These are phyloP conservation scores for Mycosarcoma mackinlayi DNA, from an alignment of 1,284 basidiomycete genomes.

Conservation along the genomic window DNA sequence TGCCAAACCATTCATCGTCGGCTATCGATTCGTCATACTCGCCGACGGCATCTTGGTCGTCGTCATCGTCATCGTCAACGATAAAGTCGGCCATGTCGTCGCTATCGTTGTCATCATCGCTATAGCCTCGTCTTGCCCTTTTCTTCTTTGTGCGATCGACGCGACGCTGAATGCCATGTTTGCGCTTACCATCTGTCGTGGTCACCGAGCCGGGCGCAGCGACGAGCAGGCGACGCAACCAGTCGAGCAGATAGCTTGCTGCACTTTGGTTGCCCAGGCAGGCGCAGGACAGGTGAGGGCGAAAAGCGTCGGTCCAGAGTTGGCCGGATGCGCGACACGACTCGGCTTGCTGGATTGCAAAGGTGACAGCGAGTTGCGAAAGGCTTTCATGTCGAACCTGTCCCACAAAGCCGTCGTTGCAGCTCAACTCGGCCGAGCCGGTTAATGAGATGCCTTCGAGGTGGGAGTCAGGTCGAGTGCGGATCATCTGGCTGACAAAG, in stretches of 20 bases:
- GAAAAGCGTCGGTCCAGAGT: conserved; percentile 46
- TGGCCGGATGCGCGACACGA: conserved; percentile 4
- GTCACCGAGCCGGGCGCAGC: conserved; percentile 17
- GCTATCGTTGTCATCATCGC: conserved; percentile 28
- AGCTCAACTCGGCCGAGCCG: background rate
- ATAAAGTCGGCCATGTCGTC: conserved; percentile 53
- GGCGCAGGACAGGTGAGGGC: conserved; percentile 27
- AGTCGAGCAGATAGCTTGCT: conserved; percentile 47
- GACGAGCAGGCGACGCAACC: conserved; percentile 50
- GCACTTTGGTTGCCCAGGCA: conserved; percentile 42
- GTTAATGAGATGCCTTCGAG: conserved; percentile 4
- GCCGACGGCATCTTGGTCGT: conserved; percentile 32
- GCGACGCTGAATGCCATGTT: conserved; percentile 28
- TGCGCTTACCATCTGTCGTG: conserved; percentile 17
- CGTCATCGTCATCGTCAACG: conserved; percentile 44
- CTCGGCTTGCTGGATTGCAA: background rate
- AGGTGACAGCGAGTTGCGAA: background rate
- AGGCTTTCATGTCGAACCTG: conserved; percentile 8
- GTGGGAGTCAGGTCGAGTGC: conserved; percentile 5
- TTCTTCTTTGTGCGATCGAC: conserved; percentile 22
- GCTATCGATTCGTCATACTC: conserved; percentile 25
- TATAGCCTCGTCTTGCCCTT: conserved; percentile 4
- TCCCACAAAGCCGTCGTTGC: conserved; percentile 15
- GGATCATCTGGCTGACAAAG: conserved; percentile 20
- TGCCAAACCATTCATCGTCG: conserved; percentile 48